phyloP scores from a whole-genome alignment of 352 stramenopile species.

The Phytophthora litchii region DNA sequence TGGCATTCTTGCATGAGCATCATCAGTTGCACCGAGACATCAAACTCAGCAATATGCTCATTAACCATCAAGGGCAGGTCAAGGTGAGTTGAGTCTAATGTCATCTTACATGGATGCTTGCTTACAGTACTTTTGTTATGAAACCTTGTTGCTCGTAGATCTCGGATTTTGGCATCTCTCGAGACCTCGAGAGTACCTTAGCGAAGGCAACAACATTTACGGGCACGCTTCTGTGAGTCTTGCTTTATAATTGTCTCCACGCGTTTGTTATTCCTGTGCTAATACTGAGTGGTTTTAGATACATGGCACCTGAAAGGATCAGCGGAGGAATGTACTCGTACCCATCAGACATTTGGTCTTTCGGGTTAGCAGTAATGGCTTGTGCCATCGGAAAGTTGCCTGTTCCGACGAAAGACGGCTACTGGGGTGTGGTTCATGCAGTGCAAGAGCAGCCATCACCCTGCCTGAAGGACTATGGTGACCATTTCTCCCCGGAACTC shows the following conservation, averaged over 20 bases:
- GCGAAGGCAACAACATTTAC: conserved; percentile 91
- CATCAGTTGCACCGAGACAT: conserved; percentile 94
- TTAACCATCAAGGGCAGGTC: conserved; percentile 82
- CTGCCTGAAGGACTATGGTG: conserved; percentile 63
- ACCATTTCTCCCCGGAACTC: conserved; percentile 66
- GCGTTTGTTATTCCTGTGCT: neutral
- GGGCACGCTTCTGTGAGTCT: conserved; percentile 85
- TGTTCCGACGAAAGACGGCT: conserved; percentile 82
- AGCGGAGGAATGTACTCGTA: conserved; percentile 91
- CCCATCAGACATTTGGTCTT: conserved; percentile 86
- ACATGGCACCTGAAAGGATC: conserved; percentile 95
- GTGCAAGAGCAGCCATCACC: conserved; percentile 82
- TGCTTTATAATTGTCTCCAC: neutral
- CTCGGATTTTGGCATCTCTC: conserved; percentile 86
- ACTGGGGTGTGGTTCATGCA: conserved; percentile 90
- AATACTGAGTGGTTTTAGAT: conserved; percentile 39
- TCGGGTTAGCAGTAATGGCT: conserved; percentile 82
- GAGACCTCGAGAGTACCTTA: conserved; percentile 83
- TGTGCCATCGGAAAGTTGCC: conserved; percentile 88
- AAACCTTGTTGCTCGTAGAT: conserved; percentile 43
- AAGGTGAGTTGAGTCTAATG: conserved; percentile 47
- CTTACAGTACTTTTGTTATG: neutral
- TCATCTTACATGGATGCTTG: too few relatives aligned
- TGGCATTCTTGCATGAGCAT: conserved; percentile 90
- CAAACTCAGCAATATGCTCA: conserved; percentile 95